Evolutionary conservation across 495 filamentous ascomycete genomes (phyloP).

Genomic region (Neurospora sublineolata): DNA sequence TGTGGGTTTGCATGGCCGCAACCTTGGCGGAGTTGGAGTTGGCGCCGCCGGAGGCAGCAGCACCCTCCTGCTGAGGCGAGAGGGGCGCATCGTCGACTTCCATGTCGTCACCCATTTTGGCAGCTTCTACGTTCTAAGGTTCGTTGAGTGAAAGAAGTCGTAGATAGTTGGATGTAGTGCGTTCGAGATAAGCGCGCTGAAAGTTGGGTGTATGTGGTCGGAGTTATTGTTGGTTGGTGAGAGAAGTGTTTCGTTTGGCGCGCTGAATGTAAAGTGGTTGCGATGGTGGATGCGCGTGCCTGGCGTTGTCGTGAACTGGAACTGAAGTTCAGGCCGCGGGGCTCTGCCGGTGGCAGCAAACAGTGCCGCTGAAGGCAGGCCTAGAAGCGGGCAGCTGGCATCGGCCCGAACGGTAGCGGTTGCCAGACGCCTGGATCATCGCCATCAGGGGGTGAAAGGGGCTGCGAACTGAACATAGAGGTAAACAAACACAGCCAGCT

Average conservation of each 20-base stretch:
- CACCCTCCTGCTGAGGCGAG: neutral
- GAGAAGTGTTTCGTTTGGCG: neutral
- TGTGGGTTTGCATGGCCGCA: slow-evolving; percentile 58
- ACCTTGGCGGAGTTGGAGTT: slow-evolving; percentile 36
- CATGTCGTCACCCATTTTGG: slow-evolving; percentile 14
- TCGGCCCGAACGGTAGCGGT: neutral
- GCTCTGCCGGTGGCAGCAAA: neutral
- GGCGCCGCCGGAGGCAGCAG: slow-evolving; percentile 2
- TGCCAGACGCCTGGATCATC: neutral
- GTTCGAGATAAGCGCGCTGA: neutral
- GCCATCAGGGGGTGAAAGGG: neutral
- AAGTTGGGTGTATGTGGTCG: neutral
- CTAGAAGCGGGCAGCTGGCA: neutral
- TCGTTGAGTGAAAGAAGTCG: neutral
- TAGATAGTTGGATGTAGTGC: neutral
- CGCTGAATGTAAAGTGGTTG: neutral
- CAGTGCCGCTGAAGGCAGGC: neutral
- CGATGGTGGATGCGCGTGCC: neutral
- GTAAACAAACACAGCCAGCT: neutral
- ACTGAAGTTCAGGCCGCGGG: neutral
- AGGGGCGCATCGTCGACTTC: slow-evolving; percentile 7
- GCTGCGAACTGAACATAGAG: neutral
- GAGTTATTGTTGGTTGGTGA: neutral
- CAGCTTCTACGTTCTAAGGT: neutral
- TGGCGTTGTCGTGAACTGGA: neutral